Base-by-base conservation (phyloP, 2,329 filamentous ascomycete species). In the Cladosporium sp. region DNA sequence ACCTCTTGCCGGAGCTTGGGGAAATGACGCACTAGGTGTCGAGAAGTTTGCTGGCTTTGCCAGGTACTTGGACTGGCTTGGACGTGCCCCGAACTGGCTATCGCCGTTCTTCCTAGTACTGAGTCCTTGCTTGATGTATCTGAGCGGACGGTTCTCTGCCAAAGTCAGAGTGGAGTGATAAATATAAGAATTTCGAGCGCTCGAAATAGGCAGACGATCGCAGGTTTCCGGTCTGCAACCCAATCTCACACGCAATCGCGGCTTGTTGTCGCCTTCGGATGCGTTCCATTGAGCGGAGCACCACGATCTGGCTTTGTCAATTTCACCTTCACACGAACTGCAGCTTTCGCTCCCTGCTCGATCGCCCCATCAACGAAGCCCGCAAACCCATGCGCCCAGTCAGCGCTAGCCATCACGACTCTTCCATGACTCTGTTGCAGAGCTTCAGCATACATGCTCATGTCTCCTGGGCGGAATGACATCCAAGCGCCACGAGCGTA, bases 321-420 rank as follows among this genome's bases (percentile, higher is more conserved):
- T 18, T 41, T 4, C 47, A 18, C 18, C 36, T 41, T 18, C 15
- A 41, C 36, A 41, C 36, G 36, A 41, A 15, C 6, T 49, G 66
- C 70, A 60, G 67, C 69, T 26, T 49, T 38, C 6, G 66, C 66
- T 7, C 76, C 75, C 32, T 70, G 67, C 64, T 78, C 74, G 47
- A 78, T 73, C 1, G 76, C 77, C 8, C 76, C 77, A 64, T 78
- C 76, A 24, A 77, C 68, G 44, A 75, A 78, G 0, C 74, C 75
- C 36, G 75, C 68, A 74, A 75, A 78, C 1, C 75, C 75, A 63
- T 70, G 66, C 2, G 77, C 74, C 75, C 76, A 78, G 61, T 78
- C 77, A 14, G 74, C 73, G 61, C 69, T 74, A 3, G 76, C 77
- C 67, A 78, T 74, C 6, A 72, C 15, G 5, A 78, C 66, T 10